phyloP scores from a whole-genome alignment of 306 rosid species.

The Prunus fruticosa region DNA sequence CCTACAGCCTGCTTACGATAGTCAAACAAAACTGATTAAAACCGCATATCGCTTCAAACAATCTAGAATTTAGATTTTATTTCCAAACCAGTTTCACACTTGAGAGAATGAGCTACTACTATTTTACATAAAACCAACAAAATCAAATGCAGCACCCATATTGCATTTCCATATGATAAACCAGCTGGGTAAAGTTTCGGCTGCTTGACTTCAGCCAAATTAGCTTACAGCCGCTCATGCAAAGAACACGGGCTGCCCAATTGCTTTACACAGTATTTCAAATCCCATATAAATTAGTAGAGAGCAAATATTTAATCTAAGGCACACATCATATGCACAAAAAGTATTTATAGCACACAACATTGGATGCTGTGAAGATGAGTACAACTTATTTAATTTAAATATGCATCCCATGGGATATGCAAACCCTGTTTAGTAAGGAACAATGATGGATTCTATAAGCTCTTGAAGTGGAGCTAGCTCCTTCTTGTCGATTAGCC shows the following conservation, averaged over 20 bases:
- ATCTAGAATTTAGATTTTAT: not conserved
- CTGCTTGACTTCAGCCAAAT: not conserved
- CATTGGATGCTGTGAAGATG: constrained; percentile 18
- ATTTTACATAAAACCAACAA: not conserved
- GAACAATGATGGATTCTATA: constrained; percentile 83
- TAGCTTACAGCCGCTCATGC: not conserved
- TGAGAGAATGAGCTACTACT: not conserved
- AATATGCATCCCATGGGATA: constrained; percentile 28
- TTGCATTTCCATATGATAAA: not conserved
- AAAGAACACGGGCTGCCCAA: not conserved
- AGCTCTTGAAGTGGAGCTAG: constrained; percentile 99
- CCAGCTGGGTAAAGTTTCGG: constrained; percentile 3
- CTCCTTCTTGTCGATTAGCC: constrained; percentile 93
- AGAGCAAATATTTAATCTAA: not conserved
- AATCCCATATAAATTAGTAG: constrained; percentile 14
- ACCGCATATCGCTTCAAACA: not conserved
- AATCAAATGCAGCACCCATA: not conserved
- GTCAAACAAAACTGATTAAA: not conserved
- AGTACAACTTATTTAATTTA: constrained; percentile 28
- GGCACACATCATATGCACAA: constrained; percentile 34
- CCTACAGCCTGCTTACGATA: no score
- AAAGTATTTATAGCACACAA: constrained; percentile 3
- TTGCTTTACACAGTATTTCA: constrained; percentile 6
- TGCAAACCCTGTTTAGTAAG: constrained; percentile 53
- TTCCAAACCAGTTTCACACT: not conserved